Evolutionary conservation across 1,284 basidiomycete species (phyloP), one percentile per base, ranked within the genome.

Genomic region (Rhodotorula glutinis): DNA sequence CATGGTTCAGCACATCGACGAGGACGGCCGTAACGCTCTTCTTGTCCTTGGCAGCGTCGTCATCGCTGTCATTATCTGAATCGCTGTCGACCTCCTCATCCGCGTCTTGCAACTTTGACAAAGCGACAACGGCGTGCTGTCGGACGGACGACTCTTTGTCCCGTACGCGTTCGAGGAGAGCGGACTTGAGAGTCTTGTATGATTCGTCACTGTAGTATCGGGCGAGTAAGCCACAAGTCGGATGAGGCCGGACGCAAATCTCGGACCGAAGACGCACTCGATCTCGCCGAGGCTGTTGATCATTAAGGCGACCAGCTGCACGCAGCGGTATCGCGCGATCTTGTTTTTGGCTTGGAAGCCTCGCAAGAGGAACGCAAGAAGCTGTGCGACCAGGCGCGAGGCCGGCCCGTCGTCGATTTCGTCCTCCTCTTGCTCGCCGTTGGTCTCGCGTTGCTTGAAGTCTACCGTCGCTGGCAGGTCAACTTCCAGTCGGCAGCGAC

Each of bases 331-430:
- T 17, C 93, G 85, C 30, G 91, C 88, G 62, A 85, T 84, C 82
- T 95, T 97, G 82, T 94, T 89, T 79, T 95, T 97, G 4, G 93
- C 90, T 17, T 83, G 79, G 78, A 93, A 93, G 0, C 93, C 93
- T 67, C 86, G 85, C 60, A 94, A 81, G 30, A 96, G 83, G 80
- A 90, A 91, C 57, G 85, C 85, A 62, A 96, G 81, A 5, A 96
- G 80, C 55, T 86, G 84, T 17, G 84, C 79, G 1, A 89, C 82
- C 74, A 97, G 92, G 62, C 92, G 84, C 0, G 90, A 85, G 0
- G 86, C 84, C 0, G 86, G 80, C 0, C 87, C 89, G 46, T 89
- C 87, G 19, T 87, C 84, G 19, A 91, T 88, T 14, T 88, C 87
- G 7, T 87, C 85, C 2, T 57, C 62, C 4, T 80, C 80, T 1